Percentiles rank a stretch among this genome's conserved stretches.
These are phyloP conservation scores for Casaregolazyma lundiana DNA, from an alignment of 1,139 yeast genomes.

Conservation along the genomic window DNA sequence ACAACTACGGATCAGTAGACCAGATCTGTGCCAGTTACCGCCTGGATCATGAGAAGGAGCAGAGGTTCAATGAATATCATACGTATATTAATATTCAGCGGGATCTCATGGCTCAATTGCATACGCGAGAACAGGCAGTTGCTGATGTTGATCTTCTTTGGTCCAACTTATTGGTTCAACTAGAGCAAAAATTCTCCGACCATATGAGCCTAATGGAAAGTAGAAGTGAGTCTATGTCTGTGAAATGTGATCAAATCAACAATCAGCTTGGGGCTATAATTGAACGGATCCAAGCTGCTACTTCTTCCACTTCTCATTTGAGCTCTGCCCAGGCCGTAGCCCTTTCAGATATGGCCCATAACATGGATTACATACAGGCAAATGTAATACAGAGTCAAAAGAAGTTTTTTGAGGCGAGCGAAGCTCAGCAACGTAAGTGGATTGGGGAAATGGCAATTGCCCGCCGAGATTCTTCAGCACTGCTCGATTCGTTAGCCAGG, in stretches of 20 bases:
- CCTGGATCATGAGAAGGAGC: conserved; percentile 15
- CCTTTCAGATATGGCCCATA: background rate
- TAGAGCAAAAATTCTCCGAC: background rate
- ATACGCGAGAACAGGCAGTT: background rate
- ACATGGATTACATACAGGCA: background rate
- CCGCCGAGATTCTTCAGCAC: background rate
- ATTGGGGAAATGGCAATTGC: background rate
- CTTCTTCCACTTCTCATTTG: background rate
- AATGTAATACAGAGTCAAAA: background rate
- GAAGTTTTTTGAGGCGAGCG: background rate
- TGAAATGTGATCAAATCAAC: background rate
- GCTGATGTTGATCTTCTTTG: background rate
- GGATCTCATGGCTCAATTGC: background rate
- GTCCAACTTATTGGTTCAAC: background rate
- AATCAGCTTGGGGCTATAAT: background rate
- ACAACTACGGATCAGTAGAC: conserved; percentile 32
- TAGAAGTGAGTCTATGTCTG: background rate
- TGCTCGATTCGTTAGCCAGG: background rate
- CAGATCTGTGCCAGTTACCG: conserved; percentile 28
- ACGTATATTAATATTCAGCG: conserved; percentile 1
- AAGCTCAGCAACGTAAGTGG: background rate
- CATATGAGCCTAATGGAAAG: background rate
- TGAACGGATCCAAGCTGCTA: background rate
- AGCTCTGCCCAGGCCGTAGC: background rate
- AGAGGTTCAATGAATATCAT: conserved; percentile 16